phyloP scores from a whole-genome alignment of 768 basidiomycete species.

The Boletus sp. region DNA sequence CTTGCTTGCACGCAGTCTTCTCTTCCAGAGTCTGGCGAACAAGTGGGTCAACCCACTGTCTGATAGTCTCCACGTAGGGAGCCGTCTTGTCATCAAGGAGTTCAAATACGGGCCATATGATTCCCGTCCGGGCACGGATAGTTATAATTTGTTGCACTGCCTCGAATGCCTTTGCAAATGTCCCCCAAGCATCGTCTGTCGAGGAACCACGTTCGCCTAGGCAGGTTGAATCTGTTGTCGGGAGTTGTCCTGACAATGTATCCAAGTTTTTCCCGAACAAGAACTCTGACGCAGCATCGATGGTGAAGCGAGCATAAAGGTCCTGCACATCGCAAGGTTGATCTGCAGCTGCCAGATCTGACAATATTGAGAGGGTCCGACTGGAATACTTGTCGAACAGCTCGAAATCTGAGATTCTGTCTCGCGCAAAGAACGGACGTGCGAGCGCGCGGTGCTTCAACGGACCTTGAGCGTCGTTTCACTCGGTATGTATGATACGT shows the following conservation, averaged over 20 bases:
- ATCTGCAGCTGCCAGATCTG: conserved; percentile 35
- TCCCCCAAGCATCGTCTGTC: conserved; percentile 59
- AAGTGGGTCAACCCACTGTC: conserved; percentile 58
- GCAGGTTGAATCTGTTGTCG: conserved; percentile 42
- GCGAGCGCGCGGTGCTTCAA: conserved; percentile 61
- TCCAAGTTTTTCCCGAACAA: conserved; percentile 66
- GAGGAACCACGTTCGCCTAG: conserved; percentile 61
- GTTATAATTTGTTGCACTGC: conserved; percentile 37
- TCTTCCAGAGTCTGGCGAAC: conserved; percentile 52
- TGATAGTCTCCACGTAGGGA: conserved; percentile 35
- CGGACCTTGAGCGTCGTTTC: conserved; percentile 3
- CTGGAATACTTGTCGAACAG: conserved; percentile 57
- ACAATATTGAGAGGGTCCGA: conserved; percentile 50
- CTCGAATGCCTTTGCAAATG: conserved; percentile 48
- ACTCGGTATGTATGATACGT: background rate
- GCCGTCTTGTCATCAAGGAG: conserved; percentile 38
- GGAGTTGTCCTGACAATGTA: conserved; percentile 55
- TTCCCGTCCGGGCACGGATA: conserved; percentile 35
- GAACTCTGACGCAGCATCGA: conserved; percentile 73
- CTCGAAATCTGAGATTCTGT: conserved; percentile 68
- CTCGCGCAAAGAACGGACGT: conserved; percentile 74
- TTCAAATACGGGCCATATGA: conserved; percentile 44
- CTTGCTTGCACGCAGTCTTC: conserved; percentile 38
- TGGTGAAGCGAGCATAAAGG: conserved; percentile 62
- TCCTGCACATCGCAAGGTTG: conserved; percentile 65